Evolutionary conservation across 441 rosid genomes (phyloP), one percentile per base, ranked within the genome.

Genomic region (Erodium texanum): DNA sequence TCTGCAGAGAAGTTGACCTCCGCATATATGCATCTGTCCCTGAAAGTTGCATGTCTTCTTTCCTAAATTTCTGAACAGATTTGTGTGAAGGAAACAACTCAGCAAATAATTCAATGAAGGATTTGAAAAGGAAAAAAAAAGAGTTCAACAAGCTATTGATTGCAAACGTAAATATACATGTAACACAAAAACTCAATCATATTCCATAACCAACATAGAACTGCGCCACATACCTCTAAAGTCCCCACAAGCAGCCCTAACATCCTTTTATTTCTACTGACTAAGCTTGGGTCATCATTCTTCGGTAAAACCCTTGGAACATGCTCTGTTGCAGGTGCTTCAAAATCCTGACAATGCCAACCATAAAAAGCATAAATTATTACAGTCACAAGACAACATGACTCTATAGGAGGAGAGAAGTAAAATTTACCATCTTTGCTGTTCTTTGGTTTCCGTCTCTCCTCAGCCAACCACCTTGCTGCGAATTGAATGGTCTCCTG

Each of bases 171-270:
- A 27, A 27, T 27, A 27, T 27, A 1, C 4, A 27, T 27, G 29
- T 27, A 1, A 27, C 29, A 27, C 4, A 27, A 27, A 18, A 18
- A 5, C 1, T 52, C 22, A n/a, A 52, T 7, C 59, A 8, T 5
- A 7, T 16, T 52, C 8, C 58, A 5, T 18, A 16, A 54, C 23
- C 9, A 18, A 54, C 61, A 54, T 19, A 54, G 1, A 67, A 9
- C 24, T 18, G 15, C n/a, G 50, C 66, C 24, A 23, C 77, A 73
- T 83, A 93, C 97, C 97, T 93, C 98, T 78, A 93, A 80, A 70
- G 98, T 93, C 66, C 98, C 98, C 73, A 87, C 79, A 75, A 93
- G 97, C 78, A 88, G 95, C 32, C 96, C 98, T 67, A 90, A 71
- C 96, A 93, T 93, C 79, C 98, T 84, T 79, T 82, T 93, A 78